Base-by-base conservation (phyloP, 75 land plant species). In the Picea glauca region DNA sequence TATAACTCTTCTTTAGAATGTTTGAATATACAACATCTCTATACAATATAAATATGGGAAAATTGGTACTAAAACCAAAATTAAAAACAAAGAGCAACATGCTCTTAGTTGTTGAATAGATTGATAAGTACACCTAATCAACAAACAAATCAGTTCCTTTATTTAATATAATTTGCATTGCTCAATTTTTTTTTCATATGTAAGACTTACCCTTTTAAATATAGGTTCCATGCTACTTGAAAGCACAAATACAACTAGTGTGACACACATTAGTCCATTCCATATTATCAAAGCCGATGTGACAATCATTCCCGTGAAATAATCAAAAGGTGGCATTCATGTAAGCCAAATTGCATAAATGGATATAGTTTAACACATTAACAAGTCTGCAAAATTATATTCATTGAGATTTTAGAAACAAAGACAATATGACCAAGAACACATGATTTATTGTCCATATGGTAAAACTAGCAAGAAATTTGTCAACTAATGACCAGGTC, bases 141-240 rank as follows among this genome's bases (percentile, higher is more conserved):
- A 8, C 54, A 50, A 50, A 50, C 9, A 50, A 8, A 7, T 7
- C 11, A 50, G 9, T 50, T 50, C 54, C 54, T 7, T 50, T 50
- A 50, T 50, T 50, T 50, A 50, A 50, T 50, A 50, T 50, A 50
- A 50, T 50, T 8, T 7, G 9, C 54, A 50, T 46, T 50, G 54
- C 9, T 50, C 54, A 26, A 63, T 23, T 1, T 33, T 31, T 0
- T 6, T 31, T 63, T 31, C 26, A 30, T 12, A 63, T 30, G 66
- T 63, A 70, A 70, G 20, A 43, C 75, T 46, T 58, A 92, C 96
- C 80, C 96, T 88, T 84, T 82, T 84, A 64, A 94, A 93, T 18
- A 95, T 93, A 80, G 97, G 95, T 74, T 94, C 97, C 97, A 94
- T 94, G 82, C 97, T 94, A 74, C 87, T 95, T 21, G 95, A 92